Percentiles rank a stretch among this genome's conserved stretches.
These are phyloP conservation scores for Pseudopithomyces maydicus DNA, from an alignment of 2,329 filamentous ascomycete species.

Conservation along the genomic window DNA sequence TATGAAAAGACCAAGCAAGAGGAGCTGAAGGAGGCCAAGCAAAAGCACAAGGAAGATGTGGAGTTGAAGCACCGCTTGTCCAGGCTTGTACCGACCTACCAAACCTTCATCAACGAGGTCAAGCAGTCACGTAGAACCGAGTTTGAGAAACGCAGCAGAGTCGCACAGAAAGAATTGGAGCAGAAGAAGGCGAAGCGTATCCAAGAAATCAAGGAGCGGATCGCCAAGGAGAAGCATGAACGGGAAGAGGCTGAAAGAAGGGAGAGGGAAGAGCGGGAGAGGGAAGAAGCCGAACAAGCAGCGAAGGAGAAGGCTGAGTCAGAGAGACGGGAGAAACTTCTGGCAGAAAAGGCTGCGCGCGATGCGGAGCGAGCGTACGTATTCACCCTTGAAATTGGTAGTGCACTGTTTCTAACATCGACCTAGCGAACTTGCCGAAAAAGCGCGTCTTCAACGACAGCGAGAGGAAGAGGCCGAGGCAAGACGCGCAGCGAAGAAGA, in stretches of 20 bases:
- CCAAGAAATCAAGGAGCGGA: slow-evolving; percentile 85
- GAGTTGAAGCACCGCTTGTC: slow-evolving; percentile 91
- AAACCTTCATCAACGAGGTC: slow-evolving; percentile 79
- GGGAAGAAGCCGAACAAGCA: slow-evolving; percentile 78
- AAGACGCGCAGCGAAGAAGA: slow-evolving; percentile 68
- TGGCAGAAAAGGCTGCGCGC: slow-evolving; percentile 69
- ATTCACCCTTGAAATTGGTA: slow-evolving; percentile 8
- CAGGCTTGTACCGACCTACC: slow-evolving; percentile 83
- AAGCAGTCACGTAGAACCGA: slow-evolving; percentile 89
- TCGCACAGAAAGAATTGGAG: slow-evolving; percentile 91
- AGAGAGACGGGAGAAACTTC: slow-evolving; percentile 73
- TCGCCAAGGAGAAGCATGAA: slow-evolving; percentile 81
- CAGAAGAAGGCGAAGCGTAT: slow-evolving; percentile 86
- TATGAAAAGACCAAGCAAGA: slow-evolving; percentile 81
- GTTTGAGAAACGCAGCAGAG: slow-evolving; percentile 91
- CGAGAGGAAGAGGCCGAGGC: slow-evolving; percentile 89
- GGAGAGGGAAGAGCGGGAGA: slow-evolving; percentile 84
- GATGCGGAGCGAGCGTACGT: slow-evolving; percentile 65
- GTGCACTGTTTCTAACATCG: slow-evolving; percentile 39
- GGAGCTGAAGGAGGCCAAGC: slow-evolving; percentile 78
- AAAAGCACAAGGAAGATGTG: slow-evolving; percentile 90
- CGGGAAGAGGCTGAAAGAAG: slow-evolving; percentile 81
- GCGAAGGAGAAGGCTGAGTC: slow-evolving; percentile 81
- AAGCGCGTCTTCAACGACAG: slow-evolving; percentile 70
- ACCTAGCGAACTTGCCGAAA: slow-evolving; percentile 65